These are phyloP conservation scores for Fragosphaeria purpurea DNA, from an alignment of 2,329 filamentous ascomycete genomes.

Conservation along the genomic window DNA sequence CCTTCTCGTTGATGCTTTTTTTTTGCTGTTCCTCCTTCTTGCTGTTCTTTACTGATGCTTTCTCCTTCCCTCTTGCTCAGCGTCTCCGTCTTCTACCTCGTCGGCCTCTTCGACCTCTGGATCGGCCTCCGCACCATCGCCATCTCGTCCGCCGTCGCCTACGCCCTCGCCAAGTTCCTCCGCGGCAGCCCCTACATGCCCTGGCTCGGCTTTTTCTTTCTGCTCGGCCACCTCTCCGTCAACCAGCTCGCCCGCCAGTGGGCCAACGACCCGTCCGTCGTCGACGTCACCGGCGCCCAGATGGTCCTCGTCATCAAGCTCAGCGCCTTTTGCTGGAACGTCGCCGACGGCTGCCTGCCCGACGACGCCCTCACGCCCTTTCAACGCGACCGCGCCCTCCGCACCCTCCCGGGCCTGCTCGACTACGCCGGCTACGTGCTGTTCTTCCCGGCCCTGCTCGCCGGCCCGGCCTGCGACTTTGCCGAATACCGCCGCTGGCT, in stretches of 20 bases:
- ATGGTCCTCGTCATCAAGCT: slow-evolving; percentile 99
- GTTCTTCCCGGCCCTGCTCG: slow-evolving; percentile 88
- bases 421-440: slow-evolving; percentile 86
- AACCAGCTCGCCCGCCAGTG: slow-evolving; percentile 79
- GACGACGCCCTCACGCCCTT: slow-evolving; percentile 72
- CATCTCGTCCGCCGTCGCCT: slow-evolving; percentile 70
- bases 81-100: slow-evolving; percentile 77
- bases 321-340: slow-evolving; percentile 94
- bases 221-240: slow-evolving; percentile 92
- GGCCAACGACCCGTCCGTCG: slow-evolving; percentile 49
- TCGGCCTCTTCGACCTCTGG: slow-evolving; percentile 93
- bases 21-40: no score
- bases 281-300: slow-evolving; percentile 91
- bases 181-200: slow-evolving; percentile 84
- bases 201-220: slow-evolving; percentile 87
- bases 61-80: slow-evolving; percentile 35
- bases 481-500: slow-evolving; percentile 88
- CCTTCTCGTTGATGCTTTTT: neutral
- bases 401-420: slow-evolving; percentile 61
- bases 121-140: slow-evolving; percentile 66
- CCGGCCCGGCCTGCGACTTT: slow-evolving; percentile 88
- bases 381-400: slow-evolving; percentile 73
- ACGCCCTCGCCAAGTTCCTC: slow-evolving; percentile 72
- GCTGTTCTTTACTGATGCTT: neutral
- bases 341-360: slow-evolving; percentile 79